Evolutionary conservation across 345 rosid genomes (phyloP).

Genomic region (Chamaenerion angustifolium): DNA sequence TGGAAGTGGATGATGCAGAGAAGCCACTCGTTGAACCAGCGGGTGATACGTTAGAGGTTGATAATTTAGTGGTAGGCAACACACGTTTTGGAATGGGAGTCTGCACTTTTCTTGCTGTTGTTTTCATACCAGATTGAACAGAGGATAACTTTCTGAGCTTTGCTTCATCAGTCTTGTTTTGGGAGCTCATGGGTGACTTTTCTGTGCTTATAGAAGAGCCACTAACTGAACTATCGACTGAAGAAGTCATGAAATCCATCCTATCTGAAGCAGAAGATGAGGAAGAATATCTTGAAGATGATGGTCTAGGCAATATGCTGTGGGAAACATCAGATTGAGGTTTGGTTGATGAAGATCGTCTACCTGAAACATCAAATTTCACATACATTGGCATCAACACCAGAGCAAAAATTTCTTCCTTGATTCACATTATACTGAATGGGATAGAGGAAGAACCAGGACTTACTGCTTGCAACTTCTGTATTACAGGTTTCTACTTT

Average conservation of each 20-base stretch:
- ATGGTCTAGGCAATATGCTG: constrained; percentile 33
- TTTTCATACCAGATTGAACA: constrained; percentile 19
- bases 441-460: neutral
- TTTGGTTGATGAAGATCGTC: constrained; percentile 25
- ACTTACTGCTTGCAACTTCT: constrained; percentile 25
- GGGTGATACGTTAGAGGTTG: constrained; percentile 35
- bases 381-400: constrained; percentile 6
- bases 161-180: constrained; percentile 22
- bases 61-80: constrained; percentile 29
- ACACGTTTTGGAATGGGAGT: constrained; percentile 26
- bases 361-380: constrained; percentile 29
- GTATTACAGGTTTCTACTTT: constrained; percentile 36
- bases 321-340: constrained; percentile 19
- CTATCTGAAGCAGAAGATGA: constrained; percentile 33
- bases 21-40: constrained; percentile 68
- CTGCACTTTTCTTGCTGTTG: constrained; percentile 23
- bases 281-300: constrained; percentile 25
- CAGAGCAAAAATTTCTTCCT: constrained; percentile 4
- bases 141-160: constrained; percentile 20
- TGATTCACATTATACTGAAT: neutral
- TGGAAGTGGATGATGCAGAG: constrained; percentile 51
- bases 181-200: constrained; percentile 23
- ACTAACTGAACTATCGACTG: constrained; percentile 51
- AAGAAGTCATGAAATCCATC: constrained; percentile 38
- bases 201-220: constrained; percentile 28